Conservation (phyloP, 345 rosid species). For the Microthlaspi erraticum region DNA sequence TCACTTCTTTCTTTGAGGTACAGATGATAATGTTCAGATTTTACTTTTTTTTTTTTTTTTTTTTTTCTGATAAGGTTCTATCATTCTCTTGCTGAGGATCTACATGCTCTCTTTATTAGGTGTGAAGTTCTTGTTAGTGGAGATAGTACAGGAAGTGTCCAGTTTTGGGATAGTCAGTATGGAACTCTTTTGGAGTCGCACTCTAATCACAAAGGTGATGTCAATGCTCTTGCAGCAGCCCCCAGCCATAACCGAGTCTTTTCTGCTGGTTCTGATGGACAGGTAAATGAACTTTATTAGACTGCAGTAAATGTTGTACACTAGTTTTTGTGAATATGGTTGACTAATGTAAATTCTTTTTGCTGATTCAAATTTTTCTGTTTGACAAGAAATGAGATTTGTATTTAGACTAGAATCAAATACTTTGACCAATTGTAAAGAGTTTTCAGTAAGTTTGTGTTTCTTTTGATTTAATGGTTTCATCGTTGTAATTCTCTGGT, state of each 20-base stretch:
- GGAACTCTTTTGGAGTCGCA: slow-evolving; percentile 88
- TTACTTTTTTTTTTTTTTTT: background rate
- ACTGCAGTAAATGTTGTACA: slow-evolving; percentile 10
- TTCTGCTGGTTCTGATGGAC: slow-evolving; percentile 96
- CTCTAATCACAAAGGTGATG: slow-evolving; percentile 89
- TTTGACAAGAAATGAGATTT: background rate
- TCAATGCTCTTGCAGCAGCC: slow-evolving; percentile 75
- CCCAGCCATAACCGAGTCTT: slow-evolving; percentile 90
- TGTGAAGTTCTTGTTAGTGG: slow-evolving; percentile 88
- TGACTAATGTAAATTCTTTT: background rate
- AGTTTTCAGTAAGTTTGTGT: background rate
- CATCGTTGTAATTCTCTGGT: slow-evolving; percentile 31
- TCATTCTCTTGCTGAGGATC: slow-evolving; percentile 29
- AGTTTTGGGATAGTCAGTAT: slow-evolving; percentile 86
- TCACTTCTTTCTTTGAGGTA: slow-evolving; percentile 89
- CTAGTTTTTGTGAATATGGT: slow-evolving; percentile 3
- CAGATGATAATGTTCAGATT: slow-evolving; percentile 11
- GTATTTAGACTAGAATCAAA: background rate
- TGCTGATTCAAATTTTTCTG: background rate
- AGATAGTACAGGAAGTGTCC: slow-evolving; percentile 89
- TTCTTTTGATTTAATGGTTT: background rate
- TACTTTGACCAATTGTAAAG: background rate
- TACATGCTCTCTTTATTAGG: slow-evolving; percentile 47
- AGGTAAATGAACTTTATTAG: slow-evolving; percentile 54
- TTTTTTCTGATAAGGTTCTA: background rate